Base-by-base conservation (phyloP, 1,284 basidiomycete genomes). In the Rhizoctonia solani region DNA sequence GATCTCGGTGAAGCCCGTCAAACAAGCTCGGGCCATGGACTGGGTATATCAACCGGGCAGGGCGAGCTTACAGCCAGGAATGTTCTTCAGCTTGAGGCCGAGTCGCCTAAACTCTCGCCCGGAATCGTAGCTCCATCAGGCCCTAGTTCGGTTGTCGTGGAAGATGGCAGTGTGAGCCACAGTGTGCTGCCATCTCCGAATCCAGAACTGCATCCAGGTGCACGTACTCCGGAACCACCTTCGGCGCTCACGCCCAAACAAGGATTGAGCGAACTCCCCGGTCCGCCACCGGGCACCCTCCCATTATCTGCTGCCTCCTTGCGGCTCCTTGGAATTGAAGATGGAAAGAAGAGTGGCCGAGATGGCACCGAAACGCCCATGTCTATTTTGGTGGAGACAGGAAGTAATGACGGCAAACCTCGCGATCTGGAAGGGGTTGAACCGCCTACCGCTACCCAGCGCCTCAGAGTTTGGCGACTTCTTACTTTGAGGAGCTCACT, bases 321-420 rank as follows among this genome's bases (percentile, higher is more conserved):
- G 23, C 44, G 58, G 9, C 46, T 61, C 13, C 47, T 61, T n/a
- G 47, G 42, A 25, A 9, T 61, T 21, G 58, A 61, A 61, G 47
- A 46, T 9, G 58, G 58, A 46, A 61, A 39, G 41, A 47, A 47
- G 25, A 34, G 58, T n/a, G 58, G 44, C 8, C 58, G 25, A 4
- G 32, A 25, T 39, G 68, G 68, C 4, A 34, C 55, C 39, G 68
- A 65, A 23, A 69, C 68, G 19, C 68, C 68, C 27, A 58, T 66
- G 63, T 69, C 69, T 21, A 42, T 69, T 6, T 30, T 67, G 49
- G 69, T 69, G 32, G 69, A 69, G 44, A 69, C 56, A 1, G 69
- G 69, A 19, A 69, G 69, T 25, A 59, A 27, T 16, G 66, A 61
- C 27, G 66, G 66, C 2, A 68, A 41, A 46, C 66, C 44, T 32